Conservation (phyloP, 306 rosid species). For the Citrullus mucosospermus region DNA sequence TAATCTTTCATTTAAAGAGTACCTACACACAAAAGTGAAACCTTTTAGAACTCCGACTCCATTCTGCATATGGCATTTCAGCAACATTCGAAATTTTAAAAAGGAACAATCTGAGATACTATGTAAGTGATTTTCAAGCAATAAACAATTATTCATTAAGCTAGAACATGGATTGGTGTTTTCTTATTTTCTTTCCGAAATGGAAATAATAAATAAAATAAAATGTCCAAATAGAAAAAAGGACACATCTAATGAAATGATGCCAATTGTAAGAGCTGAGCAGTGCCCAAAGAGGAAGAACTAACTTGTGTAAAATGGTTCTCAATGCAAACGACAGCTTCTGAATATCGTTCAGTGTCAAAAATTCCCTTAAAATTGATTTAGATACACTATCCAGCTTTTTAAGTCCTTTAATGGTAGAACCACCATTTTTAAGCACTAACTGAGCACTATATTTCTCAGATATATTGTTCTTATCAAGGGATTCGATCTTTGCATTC, state of each 20-base stretch:
- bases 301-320: constrained; percentile 62
- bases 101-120: not conserved
- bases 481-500: constrained; percentile 12
- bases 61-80: not conserved
- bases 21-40: constrained; percentile 30
- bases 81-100: not conserved
- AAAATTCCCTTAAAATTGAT: constrained; percentile 21
- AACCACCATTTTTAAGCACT: constrained; percentile 23
- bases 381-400: constrained; percentile 28
- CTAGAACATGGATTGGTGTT: not conserved
- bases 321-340: constrained; percentile 28
- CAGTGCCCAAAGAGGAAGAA: not conserved
- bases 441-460: constrained; percentile 34
- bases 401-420: constrained; percentile 24
- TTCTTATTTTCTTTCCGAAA: not conserved
- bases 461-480: constrained; percentile 15
- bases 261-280: not conserved
- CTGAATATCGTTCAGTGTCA: constrained; percentile 40
- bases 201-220: not conserved
- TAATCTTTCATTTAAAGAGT: constrained; percentile 37
- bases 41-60: not conserved
- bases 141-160: not conserved
- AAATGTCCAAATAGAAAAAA: not conserved
- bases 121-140: not conserved
- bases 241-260: not conserved